Evolutionary conservation across 805 yeast genomes (phyloP).

Genomic region (Candida corydali): DNA sequence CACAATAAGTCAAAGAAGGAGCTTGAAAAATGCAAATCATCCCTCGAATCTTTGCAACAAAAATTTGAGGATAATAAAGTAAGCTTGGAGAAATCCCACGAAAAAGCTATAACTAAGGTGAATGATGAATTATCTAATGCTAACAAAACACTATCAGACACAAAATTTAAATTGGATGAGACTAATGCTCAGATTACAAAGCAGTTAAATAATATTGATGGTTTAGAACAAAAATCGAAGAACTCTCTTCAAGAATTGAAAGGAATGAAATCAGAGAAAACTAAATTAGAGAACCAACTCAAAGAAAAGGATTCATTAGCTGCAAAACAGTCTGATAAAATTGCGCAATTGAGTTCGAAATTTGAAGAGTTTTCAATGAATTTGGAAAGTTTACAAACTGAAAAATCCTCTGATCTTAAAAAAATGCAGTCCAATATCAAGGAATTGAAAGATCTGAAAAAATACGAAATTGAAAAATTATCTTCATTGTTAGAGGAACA

Average conservation of each 20-base stretch:
- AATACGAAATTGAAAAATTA: slow-evolving; percentile 10
- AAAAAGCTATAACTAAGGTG: neutral
- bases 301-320: neutral
- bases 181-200: neutral
- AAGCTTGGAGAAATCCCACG: no score
- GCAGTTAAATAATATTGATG: neutral
- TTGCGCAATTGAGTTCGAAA: slow-evolving; percentile 2
- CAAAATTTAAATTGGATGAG: neutral
- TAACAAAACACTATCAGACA: neutral
- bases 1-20: no score
- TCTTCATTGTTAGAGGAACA: slow-evolving; percentile 5
- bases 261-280: neutral
- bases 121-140: neutral
- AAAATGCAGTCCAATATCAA: slow-evolving; percentile 11
- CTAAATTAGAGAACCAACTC: neutral
- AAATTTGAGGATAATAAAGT: no score
- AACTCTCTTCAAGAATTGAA: slow-evolving; percentile 1
- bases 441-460: neutral
- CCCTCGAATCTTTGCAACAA: no score
- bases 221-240: slow-evolving; percentile 5
- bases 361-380: slow-evolving; percentile 5
- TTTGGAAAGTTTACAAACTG: slow-evolving; percentile 1
- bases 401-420: neutral
- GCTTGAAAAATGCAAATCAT: neutral
- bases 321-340: neutral